Percentiles rank a stretch among this genome's conserved stretches.
Evolutionary conservation across 129 eudicot genomes (phyloP).

Genomic region (Flaveria ramosissima): DNA sequence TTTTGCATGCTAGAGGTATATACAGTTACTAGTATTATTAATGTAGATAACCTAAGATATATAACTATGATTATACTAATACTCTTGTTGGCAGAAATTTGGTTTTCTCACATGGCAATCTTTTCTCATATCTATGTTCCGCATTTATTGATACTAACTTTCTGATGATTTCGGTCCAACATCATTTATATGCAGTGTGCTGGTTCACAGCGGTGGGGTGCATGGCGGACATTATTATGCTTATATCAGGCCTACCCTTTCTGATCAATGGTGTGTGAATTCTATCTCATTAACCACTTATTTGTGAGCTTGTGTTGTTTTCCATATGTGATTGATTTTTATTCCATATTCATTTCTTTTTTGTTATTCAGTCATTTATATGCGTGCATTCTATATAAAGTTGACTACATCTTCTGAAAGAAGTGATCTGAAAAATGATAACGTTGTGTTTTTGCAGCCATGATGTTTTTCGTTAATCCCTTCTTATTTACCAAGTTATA

Average conservation of each 20-base stretch:
- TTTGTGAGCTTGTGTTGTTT: slow-evolving; percentile 8
- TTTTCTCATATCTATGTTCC: background rate
- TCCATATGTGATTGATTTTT: background rate
- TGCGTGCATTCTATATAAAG: background rate
- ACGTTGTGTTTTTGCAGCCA: slow-evolving; percentile 14
- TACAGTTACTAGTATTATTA: background rate
- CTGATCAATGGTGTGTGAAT: slow-evolving; percentile 63
- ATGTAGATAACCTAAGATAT: background rate
- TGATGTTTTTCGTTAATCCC: slow-evolving; percentile 16
- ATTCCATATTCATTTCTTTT: background rate
- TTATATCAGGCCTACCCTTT: slow-evolving; percentile 76
- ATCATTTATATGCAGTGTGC: slow-evolving; percentile 63
- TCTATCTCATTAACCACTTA: background rate
- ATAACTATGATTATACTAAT: background rate
- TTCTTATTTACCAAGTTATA: background rate
- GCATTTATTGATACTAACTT: background rate
- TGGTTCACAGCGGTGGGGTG: slow-evolving; percentile 96
- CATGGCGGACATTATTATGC: slow-evolving; percentile 98
- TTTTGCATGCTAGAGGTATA: background rate
- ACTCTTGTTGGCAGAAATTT: background rate
- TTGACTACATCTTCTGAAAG: slow-evolving; percentile 5
- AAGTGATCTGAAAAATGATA: background rate
- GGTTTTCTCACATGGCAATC: background rate
- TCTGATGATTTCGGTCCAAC: slow-evolving; percentile 12
- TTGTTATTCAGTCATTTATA: background rate